Evolutionary conservation across 768 basidiomycete genomes (phyloP), one percentile per base, ranked within the genome.

Genomic region (Cubamyces sp.): DNA sequence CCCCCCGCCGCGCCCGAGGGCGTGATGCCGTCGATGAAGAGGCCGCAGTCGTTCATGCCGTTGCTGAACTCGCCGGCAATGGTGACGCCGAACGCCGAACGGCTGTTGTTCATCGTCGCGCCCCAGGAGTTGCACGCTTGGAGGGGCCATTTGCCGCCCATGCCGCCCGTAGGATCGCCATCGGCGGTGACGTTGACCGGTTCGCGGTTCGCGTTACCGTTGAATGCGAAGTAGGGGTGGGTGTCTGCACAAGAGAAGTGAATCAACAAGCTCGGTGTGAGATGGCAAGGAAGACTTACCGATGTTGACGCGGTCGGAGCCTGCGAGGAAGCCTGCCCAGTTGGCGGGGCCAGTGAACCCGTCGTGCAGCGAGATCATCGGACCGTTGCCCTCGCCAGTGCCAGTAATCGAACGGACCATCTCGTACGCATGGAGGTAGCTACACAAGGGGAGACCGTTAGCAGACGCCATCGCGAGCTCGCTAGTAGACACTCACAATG

Each of bases 351-450:
- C 79, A 30, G 84, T 77, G 77, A 88, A 87, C 71, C 77, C 79
- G 60, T 82, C 79, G 69, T 81, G 79, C 53, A 82, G 71, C 26
- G 74, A 70, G 58, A 91, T 83, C 72, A 77, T 84, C 7, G 81
- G 78, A 9, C 81, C 70, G 72, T 86, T 63, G 25, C 88, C 90
- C 62, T 78, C 83, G 4, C 92, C 92, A 49, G 80, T 69, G n/a
- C 92, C 92, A 40, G 89, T 90, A 66, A 92, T 88, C 18, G 75
- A 73, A 45, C 91, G 86, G 57, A 94, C 84, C 76, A 86, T 84
- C 43, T 84, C 70, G 74, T 85, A 84, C 62, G 82, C 76, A 67
- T 81, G 70, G 66, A 85, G 73, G 77, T 87, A 81, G 77, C 87
- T 83, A 9, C 5, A 9, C 9, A 5, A 11, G 11, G 11, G 34